Conservation (phyloP, 805 yeast species). For the Candida khao-thaluensis region DNA sequence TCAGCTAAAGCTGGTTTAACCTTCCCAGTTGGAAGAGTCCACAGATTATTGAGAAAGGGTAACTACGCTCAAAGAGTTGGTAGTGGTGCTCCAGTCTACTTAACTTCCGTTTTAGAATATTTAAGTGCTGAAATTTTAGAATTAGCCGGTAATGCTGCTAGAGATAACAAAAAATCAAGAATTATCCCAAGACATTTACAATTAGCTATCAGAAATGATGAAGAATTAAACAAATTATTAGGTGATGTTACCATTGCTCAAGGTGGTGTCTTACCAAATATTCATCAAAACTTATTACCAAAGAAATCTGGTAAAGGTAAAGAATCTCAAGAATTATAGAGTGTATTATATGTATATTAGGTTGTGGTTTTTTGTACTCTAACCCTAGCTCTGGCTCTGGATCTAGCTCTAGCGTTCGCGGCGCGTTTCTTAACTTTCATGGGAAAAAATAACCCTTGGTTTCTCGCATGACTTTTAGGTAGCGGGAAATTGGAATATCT, state of each 20-base stretch:
- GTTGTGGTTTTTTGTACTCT: not conserved
- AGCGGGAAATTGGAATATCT: no score
- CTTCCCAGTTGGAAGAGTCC: conserved; percentile 52
- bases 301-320: conserved; percentile 53
- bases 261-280: conserved; percentile 55
- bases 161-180: conserved; percentile 53
- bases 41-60: conserved; percentile 51
- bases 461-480: conserved; percentile 2
- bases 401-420: no score
- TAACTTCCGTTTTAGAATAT: conserved; percentile 50
- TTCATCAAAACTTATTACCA: conserved; percentile 52
- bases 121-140: conserved; percentile 51
- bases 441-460: not conserved
- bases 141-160: conserved; percentile 53
- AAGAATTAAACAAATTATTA: conserved; percentile 50
- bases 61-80: conserved; percentile 53
- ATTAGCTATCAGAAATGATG: conserved; percentile 54
- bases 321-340: conserved; percentile 58
- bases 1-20: conserved; percentile 51
- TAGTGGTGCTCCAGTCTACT: conserved; percentile 53
- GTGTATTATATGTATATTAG: conserved; percentile 19
- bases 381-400: not conserved
- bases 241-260: conserved; percentile 52
- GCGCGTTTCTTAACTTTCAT: no score
- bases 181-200: conserved; percentile 53